Percentiles rank a stretch among this genome's conserved stretches.
phyloP scores from a whole-genome alignment of 345 rosid species.

The Mercurialis annua region DNA sequence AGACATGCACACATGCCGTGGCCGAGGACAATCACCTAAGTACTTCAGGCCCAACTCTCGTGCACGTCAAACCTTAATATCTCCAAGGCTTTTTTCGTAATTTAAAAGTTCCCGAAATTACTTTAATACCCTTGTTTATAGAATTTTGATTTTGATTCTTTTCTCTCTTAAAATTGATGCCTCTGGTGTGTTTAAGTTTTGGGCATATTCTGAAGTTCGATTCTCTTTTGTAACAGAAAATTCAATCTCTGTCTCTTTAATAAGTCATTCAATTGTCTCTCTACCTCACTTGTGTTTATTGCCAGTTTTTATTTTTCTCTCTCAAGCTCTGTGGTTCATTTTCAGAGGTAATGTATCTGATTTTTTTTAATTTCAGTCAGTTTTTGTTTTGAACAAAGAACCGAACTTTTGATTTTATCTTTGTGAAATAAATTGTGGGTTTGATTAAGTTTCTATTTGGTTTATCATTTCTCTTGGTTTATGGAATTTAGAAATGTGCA shows the following conservation, averaged over 20 bases:
- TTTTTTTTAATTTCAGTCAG: not conserved
- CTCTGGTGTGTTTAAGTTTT: slow-evolving; percentile 11
- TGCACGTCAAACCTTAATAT: not conserved
- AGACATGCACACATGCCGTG: slow-evolving; percentile 11
- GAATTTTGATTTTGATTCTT: not conserved
- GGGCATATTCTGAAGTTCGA: slow-evolving; percentile 53
- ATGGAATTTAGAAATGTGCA: too few relatives aligned
- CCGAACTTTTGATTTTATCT: not conserved
- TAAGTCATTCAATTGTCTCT: not conserved
- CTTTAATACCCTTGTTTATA: slow-evolving; percentile 25
- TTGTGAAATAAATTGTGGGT: not conserved
- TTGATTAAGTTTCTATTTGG: not conserved
- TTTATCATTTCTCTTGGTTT: not conserved
- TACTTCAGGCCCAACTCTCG: not conserved
- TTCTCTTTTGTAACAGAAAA: slow-evolving; percentile 23
- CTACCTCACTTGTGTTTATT: not conserved
- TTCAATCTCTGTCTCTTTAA: not conserved
- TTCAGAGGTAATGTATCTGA: slow-evolving; percentile 19
- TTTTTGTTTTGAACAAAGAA: not conserved
- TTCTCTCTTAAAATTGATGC: not conserved
- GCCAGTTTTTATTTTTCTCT: not conserved
- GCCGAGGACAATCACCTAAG: not conserved
- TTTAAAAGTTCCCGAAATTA: slow-evolving; percentile 13
- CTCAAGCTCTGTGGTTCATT: slow-evolving; percentile 5
- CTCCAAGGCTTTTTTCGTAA: slow-evolving; percentile 26